These are phyloP conservation scores for Penicillium angulare DNA, from an alignment of 495 filamentous ascomycete species.

Conservation along the genomic window DNA sequence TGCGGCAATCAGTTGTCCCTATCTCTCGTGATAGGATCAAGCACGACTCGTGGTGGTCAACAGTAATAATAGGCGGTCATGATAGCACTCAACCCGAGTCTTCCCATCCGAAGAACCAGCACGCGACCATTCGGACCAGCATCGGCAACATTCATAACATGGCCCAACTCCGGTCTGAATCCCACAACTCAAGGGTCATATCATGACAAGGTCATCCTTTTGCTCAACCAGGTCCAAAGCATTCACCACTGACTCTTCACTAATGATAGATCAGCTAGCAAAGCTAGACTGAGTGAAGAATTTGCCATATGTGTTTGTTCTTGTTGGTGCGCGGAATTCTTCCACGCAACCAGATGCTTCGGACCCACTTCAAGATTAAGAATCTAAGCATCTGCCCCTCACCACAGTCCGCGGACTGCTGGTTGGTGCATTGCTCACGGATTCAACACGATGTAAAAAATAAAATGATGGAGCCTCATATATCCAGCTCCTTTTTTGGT, in stretches of 20 bases:
- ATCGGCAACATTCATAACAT: not conserved
- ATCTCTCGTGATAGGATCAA: not conserved
- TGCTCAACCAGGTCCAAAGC: not conserved
- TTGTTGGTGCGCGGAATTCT: too few species aligned
- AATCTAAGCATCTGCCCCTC: too few species aligned
- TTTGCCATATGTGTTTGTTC: not conserved
- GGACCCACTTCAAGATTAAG: not conserved
- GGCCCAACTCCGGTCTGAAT: not conserved
- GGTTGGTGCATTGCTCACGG: not conserved
- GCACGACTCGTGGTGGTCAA: not conserved
- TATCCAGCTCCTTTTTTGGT: too few species aligned
- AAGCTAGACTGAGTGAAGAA: not conserved
- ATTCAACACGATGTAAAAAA: not conserved
- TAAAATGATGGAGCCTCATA: not conserved
- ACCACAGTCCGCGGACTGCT: not conserved
- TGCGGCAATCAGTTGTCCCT: not conserved
- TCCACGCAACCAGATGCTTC: too few species aligned
- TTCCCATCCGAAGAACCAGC: not conserved
- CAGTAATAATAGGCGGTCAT: not conserved
- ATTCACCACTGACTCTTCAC: not conserved
- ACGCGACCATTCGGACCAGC: not conserved
- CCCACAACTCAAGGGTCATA: not conserved
- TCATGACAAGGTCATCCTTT: not conserved
- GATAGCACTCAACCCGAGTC: not conserved
- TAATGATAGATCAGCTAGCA: not conserved